A percentile compares a stretch with the other conserved stretches of the same genome.
Conservation (phyloP, 345 rosid genomes). For the Populus simonii region DNA sequence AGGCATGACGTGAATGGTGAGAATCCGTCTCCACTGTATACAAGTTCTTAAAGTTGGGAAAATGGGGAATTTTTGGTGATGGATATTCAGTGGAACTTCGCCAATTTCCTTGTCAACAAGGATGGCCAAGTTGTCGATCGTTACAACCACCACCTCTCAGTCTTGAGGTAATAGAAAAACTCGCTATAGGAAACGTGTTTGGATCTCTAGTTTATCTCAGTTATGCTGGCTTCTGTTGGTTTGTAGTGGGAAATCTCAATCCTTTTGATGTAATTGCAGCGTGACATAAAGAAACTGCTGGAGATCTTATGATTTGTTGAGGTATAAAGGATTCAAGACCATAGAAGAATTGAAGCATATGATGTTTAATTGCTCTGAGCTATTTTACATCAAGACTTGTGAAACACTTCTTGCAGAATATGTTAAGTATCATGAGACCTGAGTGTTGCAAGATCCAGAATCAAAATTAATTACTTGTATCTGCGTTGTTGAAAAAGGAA, state of each 20-base stretch:
- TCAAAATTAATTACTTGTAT: not conserved
- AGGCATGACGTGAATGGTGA: slow-evolving; percentile 31
- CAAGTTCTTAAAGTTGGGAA: slow-evolving; percentile 30
- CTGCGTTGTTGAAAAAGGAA: not conserved
- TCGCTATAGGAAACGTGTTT: not conserved
- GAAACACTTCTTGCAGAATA: not conserved
- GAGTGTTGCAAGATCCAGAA: not conserved
- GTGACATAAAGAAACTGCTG: slow-evolving; percentile 56
- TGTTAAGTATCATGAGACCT: not conserved
- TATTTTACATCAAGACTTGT: not conserved
- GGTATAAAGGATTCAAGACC: not conserved
- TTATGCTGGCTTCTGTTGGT: not conserved
- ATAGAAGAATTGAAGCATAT: not conserved
- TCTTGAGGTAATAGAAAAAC: slow-evolving; percentile 22
- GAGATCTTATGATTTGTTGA: slow-evolving; percentile 13
- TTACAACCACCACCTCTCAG: slow-evolving; percentile 30
- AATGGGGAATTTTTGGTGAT: slow-evolving; percentile 36
- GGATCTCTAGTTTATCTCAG: not conserved
- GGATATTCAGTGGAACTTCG: slow-evolving; percentile 40
- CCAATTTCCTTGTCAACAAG: slow-evolving; percentile 27
- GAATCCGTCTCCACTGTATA: slow-evolving; percentile 25
- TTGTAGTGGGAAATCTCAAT: not conserved
- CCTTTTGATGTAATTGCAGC: slow-evolving; percentile 35
- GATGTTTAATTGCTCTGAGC: not conserved
- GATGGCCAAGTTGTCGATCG: slow-evolving; percentile 30